Evolutionary conservation across 2,329 filamentous ascomycete species (phyloP), one percentile per base, ranked within the genome.

Genomic region (Aspergillus neotritici): DNA sequence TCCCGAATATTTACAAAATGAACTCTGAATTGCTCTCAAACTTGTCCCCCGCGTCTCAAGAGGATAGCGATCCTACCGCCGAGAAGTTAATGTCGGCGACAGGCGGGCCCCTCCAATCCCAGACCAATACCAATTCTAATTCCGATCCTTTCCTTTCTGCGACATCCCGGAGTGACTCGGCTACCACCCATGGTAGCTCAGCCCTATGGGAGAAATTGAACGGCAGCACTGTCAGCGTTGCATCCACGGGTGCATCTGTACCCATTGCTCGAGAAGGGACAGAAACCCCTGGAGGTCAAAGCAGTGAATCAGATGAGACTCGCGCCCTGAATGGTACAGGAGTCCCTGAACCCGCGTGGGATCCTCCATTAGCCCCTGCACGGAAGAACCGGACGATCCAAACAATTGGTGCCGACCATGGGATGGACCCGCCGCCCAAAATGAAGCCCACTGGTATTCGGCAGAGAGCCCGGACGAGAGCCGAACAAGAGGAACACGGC

Each of bases 1-100:
- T 93, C 8, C 78, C 83, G 17, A 95, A 94, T 58, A 86, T 96
- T 49, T 98, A 95, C 70, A 88, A 83, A 61, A 70, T 85, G 55
- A 87, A 78, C 12, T 70, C 77, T 15, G 82, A 86, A 50, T 76
- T 86, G 66, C 66, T 78, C 41, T 68, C 71, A 17, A 65, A 75
- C 37, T 64, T 80, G 31, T 62, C 65, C 30, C 53, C 62, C 4
- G 48, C 62, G n/a, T 53, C 59, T 12, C 55, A 60, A 5, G 61
- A 61, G 15, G 64, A 68, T 16, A 47, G 50, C 5, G 50, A 60
- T 21, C 33, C 55, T 3, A 46, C 51, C 11, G 50, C 60, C 12
- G 68, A 71, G 13, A 68, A 63, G 40, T 25, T 5, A 9, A 46
- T 50, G 1, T 40, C 50, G 29, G 47, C 61, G 7, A 48, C 62